Base-by-base conservation (phyloP, 495 filamentous ascomycete genomes). In the Aspergillus steynii region DNA sequence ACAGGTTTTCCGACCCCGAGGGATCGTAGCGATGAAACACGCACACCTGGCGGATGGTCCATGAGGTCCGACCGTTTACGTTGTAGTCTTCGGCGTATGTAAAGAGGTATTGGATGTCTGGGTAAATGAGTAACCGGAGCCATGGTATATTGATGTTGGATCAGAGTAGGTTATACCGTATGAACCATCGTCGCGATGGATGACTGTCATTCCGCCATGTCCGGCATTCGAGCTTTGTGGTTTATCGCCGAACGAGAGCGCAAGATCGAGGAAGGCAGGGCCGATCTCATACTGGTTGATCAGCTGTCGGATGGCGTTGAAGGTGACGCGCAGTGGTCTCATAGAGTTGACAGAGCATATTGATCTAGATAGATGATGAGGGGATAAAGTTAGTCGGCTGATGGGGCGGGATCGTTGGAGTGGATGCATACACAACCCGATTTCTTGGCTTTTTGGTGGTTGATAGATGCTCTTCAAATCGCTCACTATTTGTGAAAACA, bases 181-280 rank as follows among this genome's bases (percentile, higher is more conserved):
- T 37, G 61, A 45, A 3, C 61, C 61, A 50, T 66, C 50, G 5
- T 58, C 64, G 34, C 50, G 49, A 9, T 59, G 60, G 26, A 27
- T 58, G 3, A 66, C 42, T 5, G 20, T 61, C 60, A 66, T 63
- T 7, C n/a, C 58, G 6, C 64, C 64, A 37, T 63, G 42, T 6
- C 64, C 61, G 8, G 64, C 53, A 61, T 66, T 61, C 2, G 64
- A 66, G 51, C 45, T 63, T 4, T 55, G 60, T 31, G 64, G 64
- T 29, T 66, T 66, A 50, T 66, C 60, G 7, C 64, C 64, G 31
- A 66, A 66, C 5, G 64, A 66, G 29, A 63, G 53, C 26, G 56
- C 50, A 3, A 57, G 58, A 32, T 66, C 58, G 29, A 63, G 55
- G 12, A 63, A 66, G 4, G 50, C 27, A 3, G 8, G 27, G 9